Evolutionary conservation across 768 basidiomycete species (phyloP).

Genomic region (Nidularia pulvinata): DNA sequence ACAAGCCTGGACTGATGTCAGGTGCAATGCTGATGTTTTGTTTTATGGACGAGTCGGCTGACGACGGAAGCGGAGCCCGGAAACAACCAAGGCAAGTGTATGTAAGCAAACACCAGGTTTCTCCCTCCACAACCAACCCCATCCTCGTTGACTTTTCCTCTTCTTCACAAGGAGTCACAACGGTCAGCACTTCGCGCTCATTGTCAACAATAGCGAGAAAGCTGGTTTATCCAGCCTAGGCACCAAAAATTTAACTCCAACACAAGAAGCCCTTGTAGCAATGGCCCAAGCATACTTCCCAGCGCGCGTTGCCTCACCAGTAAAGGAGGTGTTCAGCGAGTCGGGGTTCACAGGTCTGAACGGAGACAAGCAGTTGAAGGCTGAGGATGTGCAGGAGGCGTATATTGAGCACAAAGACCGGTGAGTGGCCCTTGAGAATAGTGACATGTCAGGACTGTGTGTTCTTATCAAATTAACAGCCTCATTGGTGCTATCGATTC

Average conservation of each 20-base stretch:
- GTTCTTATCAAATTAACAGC: constrained; percentile 30
- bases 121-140: not conserved
- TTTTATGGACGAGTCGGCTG: not conserved
- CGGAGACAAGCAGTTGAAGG: constrained; percentile 47
- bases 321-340: constrained; percentile 25
- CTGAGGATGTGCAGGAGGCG: constrained; percentile 74
- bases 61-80: not conserved
- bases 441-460: not conserved
- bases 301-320: constrained; percentile 29
- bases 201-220: constrained; percentile 12
- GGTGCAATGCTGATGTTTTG: not conserved
- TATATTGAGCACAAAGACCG: constrained; percentile 77
- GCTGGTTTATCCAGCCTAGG: constrained; percentile 6
- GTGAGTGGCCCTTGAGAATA: constrained; percentile 37
- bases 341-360: constrained; percentile 22
- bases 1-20: not conserved
- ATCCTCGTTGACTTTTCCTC: not conserved
- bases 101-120: not conserved
- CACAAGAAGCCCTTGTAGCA: constrained; percentile 1
- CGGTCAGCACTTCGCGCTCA: not conserved
- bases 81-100: not conserved
- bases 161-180: not conserved
- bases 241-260: not conserved
- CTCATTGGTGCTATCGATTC: constrained; percentile 78
- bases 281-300: constrained; percentile 45